These are phyloP conservation scores for Fraxinus dipetala DNA, from an alignment of 305 asterid genomes.

Conservation along the genomic window DNA sequence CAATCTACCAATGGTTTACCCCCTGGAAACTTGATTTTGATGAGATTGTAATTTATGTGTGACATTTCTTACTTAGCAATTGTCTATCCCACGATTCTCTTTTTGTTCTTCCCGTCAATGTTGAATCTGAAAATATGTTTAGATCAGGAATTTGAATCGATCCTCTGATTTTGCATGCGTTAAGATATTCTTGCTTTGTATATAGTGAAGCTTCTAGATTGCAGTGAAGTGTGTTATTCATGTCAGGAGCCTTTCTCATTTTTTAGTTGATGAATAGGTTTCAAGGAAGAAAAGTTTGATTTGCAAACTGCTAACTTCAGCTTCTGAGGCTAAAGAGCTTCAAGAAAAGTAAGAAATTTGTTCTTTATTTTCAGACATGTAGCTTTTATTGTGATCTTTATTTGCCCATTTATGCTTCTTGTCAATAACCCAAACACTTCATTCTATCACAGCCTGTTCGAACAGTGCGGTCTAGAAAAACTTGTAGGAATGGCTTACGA, in stretches of 20 bases:
- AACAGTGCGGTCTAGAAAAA: slow-evolving; percentile 68
- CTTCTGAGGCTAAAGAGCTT: slow-evolving; percentile 57
- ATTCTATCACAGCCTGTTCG: slow-evolving; percentile 61
- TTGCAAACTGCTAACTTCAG: slow-evolving; percentile 51
- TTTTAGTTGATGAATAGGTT: slow-evolving; percentile 45
- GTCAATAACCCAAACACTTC: slow-evolving; percentile 30
- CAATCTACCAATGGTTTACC: not conserved
- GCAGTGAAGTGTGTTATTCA: slow-evolving; percentile 17
- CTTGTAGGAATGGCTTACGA: slow-evolving; percentile 79
- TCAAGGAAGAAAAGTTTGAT: slow-evolving; percentile 62
- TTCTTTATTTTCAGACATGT: slow-evolving; percentile 20
- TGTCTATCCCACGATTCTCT: slow-evolving; percentile 5
- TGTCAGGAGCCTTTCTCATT: slow-evolving; percentile 24
- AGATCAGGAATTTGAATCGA: slow-evolving; percentile 20
- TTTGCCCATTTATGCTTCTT: slow-evolving; percentile 8
- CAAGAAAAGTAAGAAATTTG: slow-evolving; percentile 62
- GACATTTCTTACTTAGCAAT: not conserved
- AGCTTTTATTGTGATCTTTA: slow-evolving; percentile 23
- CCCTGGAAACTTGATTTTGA: slow-evolving; percentile 5
- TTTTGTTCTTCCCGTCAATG: slow-evolving; percentile 19
- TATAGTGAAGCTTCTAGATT: slow-evolving; percentile 21
- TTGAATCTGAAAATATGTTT: not conserved
- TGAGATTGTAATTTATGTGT: slow-evolving; percentile 6
- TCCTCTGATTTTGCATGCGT: slow-evolving; percentile 19
- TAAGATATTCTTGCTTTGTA: slow-evolving; percentile 11